Evolutionary conservation across 352 stramenopile species (phyloP), one percentile per base, ranked within the genome.

Genomic region (Thalassiosira livingstoniorum): DNA sequence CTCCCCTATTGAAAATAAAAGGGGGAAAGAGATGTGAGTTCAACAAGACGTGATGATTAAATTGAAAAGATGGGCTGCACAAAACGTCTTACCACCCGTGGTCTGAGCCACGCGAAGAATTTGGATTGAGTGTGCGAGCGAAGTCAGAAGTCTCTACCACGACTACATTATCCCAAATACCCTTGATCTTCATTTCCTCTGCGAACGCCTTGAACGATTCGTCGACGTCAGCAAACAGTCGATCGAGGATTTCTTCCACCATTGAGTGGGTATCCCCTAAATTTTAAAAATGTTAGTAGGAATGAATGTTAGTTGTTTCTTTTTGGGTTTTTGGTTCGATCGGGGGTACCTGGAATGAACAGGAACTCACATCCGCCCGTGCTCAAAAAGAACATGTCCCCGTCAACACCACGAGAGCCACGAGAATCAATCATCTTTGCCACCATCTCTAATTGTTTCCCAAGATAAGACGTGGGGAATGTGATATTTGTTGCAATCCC

Each of bases 121-220:
- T 95, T 27, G 60, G 83, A n/a, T 62, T 84, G 13, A 94, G 75
- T 29, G 89, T 95, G n/a, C 91, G 82, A 21, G 82, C 87, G 76
- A 95, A 95, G 47, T 95, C 91, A 53, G 81, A 91, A 27, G 70
- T 79, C 25, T 86, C 25, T 31, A 93, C 76, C 35, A 93, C 23
- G 35, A 45, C 75, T 3, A 91, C 81, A 45, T 73, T 73, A 37
- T 93, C 77, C 83, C 82, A 93, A 21, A 81, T 39, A 72, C 77
- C 75, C 78, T 90, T 82, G 15, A 35, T 42, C 68, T 91, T 88
- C 73, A 93, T 73, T 74, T 93, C 90, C 32, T 85, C 54, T 34
- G 60, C 42, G 80, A 95, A 95, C 42, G 70, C 72, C 32, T 78
- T 73, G 23, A 94, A 55, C 4, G 78, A 79, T 23, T 37, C 61